A percentile compares a stretch with the other conserved stretches of the same genome.
These are phyloP conservation scores for Blastobotrys malaysiensis DNA, from an alignment of 1,139 yeast genomes.

Conservation along the genomic window DNA sequence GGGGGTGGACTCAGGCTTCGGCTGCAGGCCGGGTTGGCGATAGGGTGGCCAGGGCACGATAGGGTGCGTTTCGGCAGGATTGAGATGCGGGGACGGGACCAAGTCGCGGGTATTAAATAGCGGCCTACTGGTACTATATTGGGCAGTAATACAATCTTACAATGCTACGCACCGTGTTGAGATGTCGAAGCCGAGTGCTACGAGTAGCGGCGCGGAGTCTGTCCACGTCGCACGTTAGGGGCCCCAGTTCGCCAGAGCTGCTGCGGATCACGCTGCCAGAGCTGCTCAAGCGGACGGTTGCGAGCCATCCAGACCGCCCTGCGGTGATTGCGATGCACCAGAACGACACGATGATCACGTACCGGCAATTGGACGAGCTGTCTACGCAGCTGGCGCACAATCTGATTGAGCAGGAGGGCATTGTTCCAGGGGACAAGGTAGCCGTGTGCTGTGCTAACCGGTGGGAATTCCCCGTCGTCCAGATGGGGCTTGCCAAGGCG, in stretches of 20 bases:
- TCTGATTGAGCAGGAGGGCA: conserved; percentile 19
- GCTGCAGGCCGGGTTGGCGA: background rate
- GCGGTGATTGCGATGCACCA: conserved; percentile 30
- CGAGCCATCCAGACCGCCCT: conserved; percentile 17
- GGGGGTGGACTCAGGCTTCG: background rate
- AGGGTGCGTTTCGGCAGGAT: background rate
- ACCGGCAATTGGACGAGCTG: conserved; percentile 22
- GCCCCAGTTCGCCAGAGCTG: conserved; percentile 23
- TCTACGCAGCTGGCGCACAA: conserved; percentile 24
- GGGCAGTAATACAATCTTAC: background rate
- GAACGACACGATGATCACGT: conserved; percentile 19
- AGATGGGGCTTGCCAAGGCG: conserved; percentile 29
- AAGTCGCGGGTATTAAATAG: background rate
- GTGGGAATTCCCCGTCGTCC: conserved; percentile 32
- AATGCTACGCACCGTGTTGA: background rate
- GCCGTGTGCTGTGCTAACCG: conserved; percentile 32
- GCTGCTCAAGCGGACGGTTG: conserved; percentile 19
- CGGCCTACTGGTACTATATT: background rate
- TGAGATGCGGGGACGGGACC: background rate
- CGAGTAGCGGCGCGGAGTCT: background rate
- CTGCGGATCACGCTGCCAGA: conserved; percentile 22
- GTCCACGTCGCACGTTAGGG: conserved; percentile 17
- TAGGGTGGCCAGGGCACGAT: too few species aligned
- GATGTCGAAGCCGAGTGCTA: background rate
- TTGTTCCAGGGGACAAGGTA: conserved; percentile 28